Conservation (phyloP, 2,329 filamentous ascomycete species). For the Beauveria varroae region DNA sequence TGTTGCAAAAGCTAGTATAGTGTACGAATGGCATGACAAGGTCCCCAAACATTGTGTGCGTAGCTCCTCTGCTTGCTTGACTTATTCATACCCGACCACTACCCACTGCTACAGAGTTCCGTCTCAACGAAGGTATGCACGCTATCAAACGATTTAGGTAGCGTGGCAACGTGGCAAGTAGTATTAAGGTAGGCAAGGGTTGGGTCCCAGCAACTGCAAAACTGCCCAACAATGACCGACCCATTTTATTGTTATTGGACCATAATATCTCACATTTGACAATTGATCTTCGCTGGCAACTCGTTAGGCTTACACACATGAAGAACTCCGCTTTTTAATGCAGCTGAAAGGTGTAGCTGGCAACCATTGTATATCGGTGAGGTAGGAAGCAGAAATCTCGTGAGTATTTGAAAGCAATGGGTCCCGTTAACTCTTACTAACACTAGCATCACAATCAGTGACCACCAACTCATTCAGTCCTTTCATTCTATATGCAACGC, state of each 20-base stretch:
- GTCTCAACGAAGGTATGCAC: background rate
- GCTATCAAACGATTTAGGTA: no score
- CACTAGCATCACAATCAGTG: background rate
- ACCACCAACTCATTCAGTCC: background rate
- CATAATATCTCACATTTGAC: background rate
- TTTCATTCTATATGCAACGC: constrained; percentile 8
- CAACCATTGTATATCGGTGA: background rate
- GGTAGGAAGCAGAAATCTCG: background rate
- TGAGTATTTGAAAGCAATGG: background rate
- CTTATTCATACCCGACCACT: background rate
- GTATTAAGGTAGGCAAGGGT: background rate
- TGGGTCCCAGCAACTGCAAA: constrained; percentile 5
- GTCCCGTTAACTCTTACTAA: background rate
- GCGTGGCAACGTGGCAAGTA: no score
- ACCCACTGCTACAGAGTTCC: background rate
- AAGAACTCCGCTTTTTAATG: constrained; percentile 7
- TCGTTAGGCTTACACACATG: constrained; percentile 8
- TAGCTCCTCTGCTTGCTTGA: background rate
- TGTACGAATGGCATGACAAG: background rate
- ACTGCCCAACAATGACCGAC: constrained; percentile 7
- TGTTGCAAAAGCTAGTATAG: constrained; percentile 1
- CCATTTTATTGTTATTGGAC: constrained; percentile 9
- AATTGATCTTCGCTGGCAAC: background rate
- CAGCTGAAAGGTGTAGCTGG: background rate
- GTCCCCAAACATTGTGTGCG: background rate